Evolutionary conservation across 139 green algal genomes (phyloP), one percentile per base, ranked within the genome.

Genomic region (Chlorella sp.): DNA sequence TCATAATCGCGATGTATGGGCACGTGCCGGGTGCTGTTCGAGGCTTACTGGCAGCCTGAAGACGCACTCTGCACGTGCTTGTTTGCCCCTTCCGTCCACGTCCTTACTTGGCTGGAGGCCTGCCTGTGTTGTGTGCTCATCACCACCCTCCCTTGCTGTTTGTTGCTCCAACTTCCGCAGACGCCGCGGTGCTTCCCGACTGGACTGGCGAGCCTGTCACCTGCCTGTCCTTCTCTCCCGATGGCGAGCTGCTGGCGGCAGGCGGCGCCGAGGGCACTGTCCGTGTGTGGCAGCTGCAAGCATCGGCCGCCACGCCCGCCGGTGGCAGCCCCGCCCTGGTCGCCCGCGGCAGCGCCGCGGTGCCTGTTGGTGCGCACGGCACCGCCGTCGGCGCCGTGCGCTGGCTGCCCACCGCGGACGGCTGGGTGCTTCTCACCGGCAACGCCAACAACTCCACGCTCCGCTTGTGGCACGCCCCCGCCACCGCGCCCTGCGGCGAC

Each of bases 161-260:
- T 60, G 19, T 3, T 48, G 21, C 26, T n/a, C 48, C 48, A 57
- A 2, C 64, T 71, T 9, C 53, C 60, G 77, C 86, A 90, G 86
- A 73, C 16, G 76, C 60, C 14, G 79, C 18, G 2, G 87, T 81
- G 28, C 78, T 90, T 39, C 64, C 87, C n/a, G 64, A 78, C 22
- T 90, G 87, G 87, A 37, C 7, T 5, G 79, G 77, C 22, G 88
- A 86, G 48, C 60, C 81, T 0, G 84, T 94, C n/a, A 95, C 90
- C 2, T 89, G 61, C 40, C 57, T 95, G 5, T 91, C 93, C 24
- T 94, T 96, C 83, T 93, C 92, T 16, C 84, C 89, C 21, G 40
- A 81, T 26, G 95, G 93, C 18, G 85, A 92, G 42, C 78, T 95
- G 68, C 91, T 97, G 76, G 94, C 94, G 3, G 95, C 92, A 12